phyloP scores from a whole-genome alignment of 1,284 basidiomycete genomes.

The Ceratobasidium sp. region DNA sequence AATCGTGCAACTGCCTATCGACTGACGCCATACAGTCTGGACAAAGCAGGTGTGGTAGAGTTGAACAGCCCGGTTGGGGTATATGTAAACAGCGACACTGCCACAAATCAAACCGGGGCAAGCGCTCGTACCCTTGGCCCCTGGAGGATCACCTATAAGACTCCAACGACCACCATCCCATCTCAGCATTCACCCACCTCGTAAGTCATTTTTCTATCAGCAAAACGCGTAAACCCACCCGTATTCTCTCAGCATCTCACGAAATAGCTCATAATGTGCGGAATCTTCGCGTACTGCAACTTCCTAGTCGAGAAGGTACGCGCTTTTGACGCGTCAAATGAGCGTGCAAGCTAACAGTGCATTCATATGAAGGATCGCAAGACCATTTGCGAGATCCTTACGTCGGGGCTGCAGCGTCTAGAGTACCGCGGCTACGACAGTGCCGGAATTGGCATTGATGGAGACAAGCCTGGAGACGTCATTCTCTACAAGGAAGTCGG shows the following conservation, averaged over 20 bases:
- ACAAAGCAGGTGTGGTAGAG: constrained; percentile 4
- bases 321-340: constrained; percentile 33
- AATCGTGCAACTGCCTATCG: background rate
- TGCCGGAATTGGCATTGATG: constrained; percentile 92
- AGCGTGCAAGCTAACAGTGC: constrained; percentile 41
- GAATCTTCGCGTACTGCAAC: constrained; percentile 96
- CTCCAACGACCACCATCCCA: background rate
- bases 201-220: constrained; percentile 2
- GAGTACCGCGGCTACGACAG: constrained; percentile 99
- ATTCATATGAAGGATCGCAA: constrained; percentile 79
- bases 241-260: background rate
- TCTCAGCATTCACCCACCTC: constrained; percentile 31
- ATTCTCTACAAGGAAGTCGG: constrained; percentile 98
- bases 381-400: constrained; percentile 91
- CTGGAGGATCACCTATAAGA: constrained; percentile 32
- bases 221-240: constrained; percentile 3
- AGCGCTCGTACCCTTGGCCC: constrained; percentile 42
- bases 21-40: background rate
- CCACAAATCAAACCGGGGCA: constrained; percentile 37
- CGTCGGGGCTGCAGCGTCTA: constrained; percentile 91
- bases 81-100: constrained; percentile 22
- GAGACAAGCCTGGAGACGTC: constrained; percentile 82
- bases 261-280: constrained; percentile 71
- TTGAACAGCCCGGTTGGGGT: constrained; percentile 17
- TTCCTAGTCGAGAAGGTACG: constrained; percentile 91